Evolutionary conservation across 2,329 filamentous ascomycete species (phyloP).

Genomic region (Fusarium nanum): DNA sequence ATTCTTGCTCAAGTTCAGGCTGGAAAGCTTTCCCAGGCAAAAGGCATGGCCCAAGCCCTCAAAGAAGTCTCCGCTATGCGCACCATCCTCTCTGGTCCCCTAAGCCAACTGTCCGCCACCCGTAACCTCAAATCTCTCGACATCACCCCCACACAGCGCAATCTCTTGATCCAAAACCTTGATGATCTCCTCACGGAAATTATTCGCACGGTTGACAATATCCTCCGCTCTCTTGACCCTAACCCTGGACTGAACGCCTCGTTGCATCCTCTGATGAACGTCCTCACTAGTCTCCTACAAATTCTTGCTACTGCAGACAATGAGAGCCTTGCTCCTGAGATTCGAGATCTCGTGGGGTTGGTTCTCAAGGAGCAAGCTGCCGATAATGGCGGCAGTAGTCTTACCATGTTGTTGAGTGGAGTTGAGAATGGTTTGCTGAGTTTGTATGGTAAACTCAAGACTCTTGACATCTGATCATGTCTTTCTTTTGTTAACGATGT

Average conservation of each 20-base stretch:
- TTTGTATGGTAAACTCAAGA: constrained; percentile 3
- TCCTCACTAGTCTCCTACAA: constrained; percentile 1
- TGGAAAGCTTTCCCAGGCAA: neutral
- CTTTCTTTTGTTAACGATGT: neutral
- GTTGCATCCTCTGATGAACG: constrained; percentile 12
- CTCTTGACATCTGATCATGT: neutral
- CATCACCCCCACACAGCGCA: neutral
- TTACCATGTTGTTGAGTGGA: constrained; percentile 6
- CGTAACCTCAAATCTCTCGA: neutral
- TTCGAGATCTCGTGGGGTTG: neutral
- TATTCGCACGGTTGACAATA: neutral
- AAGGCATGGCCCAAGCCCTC: neutral
- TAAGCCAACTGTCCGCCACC: constrained; percentile 5
- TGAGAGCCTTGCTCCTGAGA: neutral
- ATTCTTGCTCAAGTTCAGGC: constrained; percentile 6
- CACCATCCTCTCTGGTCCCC: neutral
- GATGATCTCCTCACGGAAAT: neutral
- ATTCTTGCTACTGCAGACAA: neutral
- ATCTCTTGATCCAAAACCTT: neutral
- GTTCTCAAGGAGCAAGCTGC: neutral
- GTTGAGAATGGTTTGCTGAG: constrained; percentile 12
- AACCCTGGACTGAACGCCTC: neutral
- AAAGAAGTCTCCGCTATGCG: constrained; percentile 10
- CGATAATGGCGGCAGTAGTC: neutral
- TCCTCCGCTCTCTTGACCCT: neutral